Percentiles rank a stretch among this genome's conserved stretches.
These are phyloP conservation scores for Mytilinidion resinicola DNA, from an alignment of 495 filamentous ascomycete genomes.

Conservation along the genomic window DNA sequence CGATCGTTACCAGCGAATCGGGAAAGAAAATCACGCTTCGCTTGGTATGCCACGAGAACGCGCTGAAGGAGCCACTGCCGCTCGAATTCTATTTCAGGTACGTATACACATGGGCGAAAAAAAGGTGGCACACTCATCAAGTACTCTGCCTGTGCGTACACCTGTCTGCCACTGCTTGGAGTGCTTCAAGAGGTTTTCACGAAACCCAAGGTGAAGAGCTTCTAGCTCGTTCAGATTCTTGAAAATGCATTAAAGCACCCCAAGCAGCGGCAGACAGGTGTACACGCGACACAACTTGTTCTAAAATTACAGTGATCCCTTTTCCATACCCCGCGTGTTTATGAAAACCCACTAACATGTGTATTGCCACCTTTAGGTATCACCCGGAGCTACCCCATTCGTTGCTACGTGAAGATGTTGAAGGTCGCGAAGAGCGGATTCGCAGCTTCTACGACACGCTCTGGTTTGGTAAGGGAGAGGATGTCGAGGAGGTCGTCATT, in stretches of 20 bases:
- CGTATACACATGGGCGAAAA: constrained; percentile 68
- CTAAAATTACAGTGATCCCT: constrained; percentile 68
- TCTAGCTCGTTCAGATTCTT: no score
- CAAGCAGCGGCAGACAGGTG: no score
- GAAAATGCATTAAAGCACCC: no score
- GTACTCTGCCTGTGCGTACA: no score
- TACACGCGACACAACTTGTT: constrained; percentile 78
- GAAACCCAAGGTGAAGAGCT: no score
- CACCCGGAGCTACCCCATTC: constrained; percentile 9
- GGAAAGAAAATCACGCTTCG: constrained; percentile 13
- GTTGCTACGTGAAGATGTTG: constrained; percentile 4
- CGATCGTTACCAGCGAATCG: constrained; percentile 6
- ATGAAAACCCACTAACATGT: no score
- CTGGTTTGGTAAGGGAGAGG: constrained; percentile 8
- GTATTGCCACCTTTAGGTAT: no score
- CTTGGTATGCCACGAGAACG: constrained; percentile 13
- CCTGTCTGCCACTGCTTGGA: no score
- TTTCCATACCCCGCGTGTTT: no score
- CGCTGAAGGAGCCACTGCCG: constrained; percentile 2
- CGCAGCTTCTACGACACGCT: constrained; percentile 12
- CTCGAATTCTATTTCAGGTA: constrained; percentile 9
- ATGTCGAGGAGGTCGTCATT: constrained; percentile 2
- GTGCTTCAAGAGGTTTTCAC: no score
- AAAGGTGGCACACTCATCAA: no score
- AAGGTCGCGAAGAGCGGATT: constrained; percentile 11